These are phyloP conservation scores for Discostella pseudostelligera DNA, from an alignment of 108 stramenopile species.

Conservation along the genomic window DNA sequence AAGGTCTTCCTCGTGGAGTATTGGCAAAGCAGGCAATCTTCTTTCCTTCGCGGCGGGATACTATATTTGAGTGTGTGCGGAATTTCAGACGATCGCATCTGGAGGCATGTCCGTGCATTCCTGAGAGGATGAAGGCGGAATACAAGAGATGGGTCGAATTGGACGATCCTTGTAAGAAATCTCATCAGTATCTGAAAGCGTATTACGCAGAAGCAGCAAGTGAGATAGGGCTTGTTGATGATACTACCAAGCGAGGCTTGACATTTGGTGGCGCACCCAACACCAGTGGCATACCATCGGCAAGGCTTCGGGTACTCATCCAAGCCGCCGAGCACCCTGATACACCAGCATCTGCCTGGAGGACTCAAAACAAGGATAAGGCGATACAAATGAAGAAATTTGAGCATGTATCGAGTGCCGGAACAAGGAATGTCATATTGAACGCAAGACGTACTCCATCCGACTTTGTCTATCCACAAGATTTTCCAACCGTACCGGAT, in stretches of 20 bases:
- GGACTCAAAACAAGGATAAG: neutral
- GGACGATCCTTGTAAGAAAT: neutral
- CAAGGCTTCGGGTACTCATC: neutral
- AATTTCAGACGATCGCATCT: conserved; percentile 8
- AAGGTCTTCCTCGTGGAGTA: neutral
- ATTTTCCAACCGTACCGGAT: conserved; percentile 7
- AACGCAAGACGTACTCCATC: conserved; percentile 2
- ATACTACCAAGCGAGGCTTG: conserved; percentile 2
- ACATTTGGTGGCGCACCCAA: neutral
- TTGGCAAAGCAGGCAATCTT: conserved; percentile 2
- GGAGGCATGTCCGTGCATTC: conserved; percentile 5
- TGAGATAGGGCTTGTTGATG: conserved; percentile 10
- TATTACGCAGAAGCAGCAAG: conserved; percentile 13
- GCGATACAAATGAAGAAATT: conserved; percentile 9
- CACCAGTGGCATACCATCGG: neutral
- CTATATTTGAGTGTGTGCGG: conserved; percentile 13
- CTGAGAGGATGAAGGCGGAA: neutral
- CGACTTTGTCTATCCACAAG: conserved; percentile 10
- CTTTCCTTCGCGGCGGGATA: conserved; percentile 13
- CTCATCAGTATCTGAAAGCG: conserved; percentile 6
- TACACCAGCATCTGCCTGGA: neutral
- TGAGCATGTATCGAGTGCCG: neutral
- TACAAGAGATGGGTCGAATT: neutral
- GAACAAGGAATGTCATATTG: conserved; percentile 4
- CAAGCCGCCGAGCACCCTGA: neutral